Conservation (phyloP, 1,139 yeast species). For the Blastobotrys buckinghamii region DNA sequence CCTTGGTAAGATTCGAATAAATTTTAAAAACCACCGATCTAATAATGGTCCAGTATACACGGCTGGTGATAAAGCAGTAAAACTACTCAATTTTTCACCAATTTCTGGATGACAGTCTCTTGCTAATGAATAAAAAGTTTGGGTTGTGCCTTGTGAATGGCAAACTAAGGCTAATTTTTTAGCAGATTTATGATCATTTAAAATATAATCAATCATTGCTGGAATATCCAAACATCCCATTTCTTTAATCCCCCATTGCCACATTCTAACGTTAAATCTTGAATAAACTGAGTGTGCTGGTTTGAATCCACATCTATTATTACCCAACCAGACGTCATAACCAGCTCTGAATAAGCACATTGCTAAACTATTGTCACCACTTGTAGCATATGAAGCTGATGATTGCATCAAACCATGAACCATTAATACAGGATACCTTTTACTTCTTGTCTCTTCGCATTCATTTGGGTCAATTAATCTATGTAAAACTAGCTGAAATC, state of each 20-base stretch:
- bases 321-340: conserved; percentile 91
- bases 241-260: conserved; percentile 80
- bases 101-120: conserved; percentile 43
- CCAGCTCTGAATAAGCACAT: conserved; percentile 56
- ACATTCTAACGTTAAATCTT: conserved; percentile 44
- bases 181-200: conserved; percentile 36
- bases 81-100: conserved; percentile 49
- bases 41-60: conserved; percentile 76
- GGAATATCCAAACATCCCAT: conserved; percentile 77
- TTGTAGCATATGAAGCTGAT: conserved; percentile 74
- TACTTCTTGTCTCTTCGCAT: conserved; percentile 25
- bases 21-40: conserved; percentile 46
- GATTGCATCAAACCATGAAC: conserved; percentile 86
- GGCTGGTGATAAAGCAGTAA: conserved; percentile 84
- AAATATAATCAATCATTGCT: conserved; percentile 58
- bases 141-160: conserved; percentile 94
- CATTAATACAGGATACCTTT: conserved; percentile 54
- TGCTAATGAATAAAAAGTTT: conserved; percentile 57
- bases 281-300: conserved; percentile 51
- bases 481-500: conserved; percentile 61
- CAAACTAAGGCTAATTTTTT: conserved; percentile 59
- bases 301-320: conserved; percentile 79
- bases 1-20: conserved; percentile 25
- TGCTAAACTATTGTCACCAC: conserved; percentile 73
- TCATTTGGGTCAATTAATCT: conserved; percentile 51